Conservation (phyloP, 495 filamentous ascomycete species). For the Aspergillus homomorphus region DNA sequence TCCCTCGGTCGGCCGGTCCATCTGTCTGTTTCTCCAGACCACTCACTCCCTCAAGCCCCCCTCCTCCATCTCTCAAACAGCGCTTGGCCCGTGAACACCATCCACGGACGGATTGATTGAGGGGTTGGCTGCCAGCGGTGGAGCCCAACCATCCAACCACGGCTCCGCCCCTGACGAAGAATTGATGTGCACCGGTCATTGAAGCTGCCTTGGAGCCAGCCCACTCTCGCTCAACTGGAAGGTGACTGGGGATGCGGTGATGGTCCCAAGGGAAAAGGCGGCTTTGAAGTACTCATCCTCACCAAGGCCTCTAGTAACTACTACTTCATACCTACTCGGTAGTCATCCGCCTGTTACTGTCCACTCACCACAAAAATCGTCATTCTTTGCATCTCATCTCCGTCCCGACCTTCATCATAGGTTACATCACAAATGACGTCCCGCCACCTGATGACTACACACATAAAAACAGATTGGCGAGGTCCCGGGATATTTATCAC, state of each 20-base stretch:
- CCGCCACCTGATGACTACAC: background rate
- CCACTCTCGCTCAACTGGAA: slow-evolving; percentile 8
- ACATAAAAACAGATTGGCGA: background rate
- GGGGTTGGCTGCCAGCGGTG: slow-evolving; percentile 22
- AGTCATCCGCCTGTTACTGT: no score
- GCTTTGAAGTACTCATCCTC: no score
- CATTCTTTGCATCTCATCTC: background rate
- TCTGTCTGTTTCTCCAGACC: background rate
- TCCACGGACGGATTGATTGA: slow-evolving; percentile 16
- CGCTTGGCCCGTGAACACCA: slow-evolving; percentile 16
- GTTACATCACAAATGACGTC: background rate
- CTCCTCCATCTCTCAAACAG: background rate
- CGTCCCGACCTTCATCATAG: background rate
- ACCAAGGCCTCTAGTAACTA: no score
- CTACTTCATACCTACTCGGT: no score
- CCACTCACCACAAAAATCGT: background rate
- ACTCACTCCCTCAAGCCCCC: background rate
- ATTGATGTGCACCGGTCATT: slow-evolving; percentile 29
- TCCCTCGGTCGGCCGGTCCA: background rate
- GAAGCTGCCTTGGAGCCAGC: slow-evolving; percentile 12
- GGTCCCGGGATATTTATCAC: background rate
- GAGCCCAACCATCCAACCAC: slow-evolving; percentile 18
- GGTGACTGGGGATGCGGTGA: no score
- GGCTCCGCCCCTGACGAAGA: slow-evolving; percentile 23
- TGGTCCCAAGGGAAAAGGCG: no score